Evolutionary conservation across 1,284 basidiomycete species (phyloP), one percentile per base, ranked within the genome.

Genomic region (Apiotrichum veenhuisii): DNA sequence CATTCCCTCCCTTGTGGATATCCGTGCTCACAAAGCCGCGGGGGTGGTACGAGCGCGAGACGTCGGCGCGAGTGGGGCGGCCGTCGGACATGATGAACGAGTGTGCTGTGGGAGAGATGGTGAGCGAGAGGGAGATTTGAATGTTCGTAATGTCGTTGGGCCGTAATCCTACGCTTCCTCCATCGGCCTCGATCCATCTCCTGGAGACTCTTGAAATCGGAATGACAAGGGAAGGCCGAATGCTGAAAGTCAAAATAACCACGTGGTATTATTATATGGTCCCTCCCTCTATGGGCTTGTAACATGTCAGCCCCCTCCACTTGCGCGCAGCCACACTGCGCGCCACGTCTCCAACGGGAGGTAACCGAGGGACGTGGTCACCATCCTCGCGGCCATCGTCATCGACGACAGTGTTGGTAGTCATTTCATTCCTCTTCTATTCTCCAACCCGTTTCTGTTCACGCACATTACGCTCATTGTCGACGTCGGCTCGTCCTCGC

Each of bases 21-120:
- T 50, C 25, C 30, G n/a, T 9, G 38, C 64, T 42, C 44, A 66
- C 64, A 43, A 52, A 49, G 44, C 64, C 60, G 22, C 44, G 49
- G 9, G 64, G 66, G 52, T 67, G 63, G 52, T 69, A 69, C n/a
- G 65, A 63, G 15, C 52, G 44, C 47, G 62, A 47, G 37, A 62
- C 61, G 43, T 55, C 49, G 38, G 9, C 5, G n/a, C 20, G 2
- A 18, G 22, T 38, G 23, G 48, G 33, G 22, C 22, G 33, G 33
- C 42, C 23, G 23, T 25, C 8, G 23, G 38, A 34, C 52, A 55
- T 52, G 47, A 34, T 40, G 42, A 14, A 14, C 11, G 23, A 10
- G 40, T n/a, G 40, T 22, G 40, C 9, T 5, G 45, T 26, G n/a
- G 20, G 40, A 30, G 17, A 22, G n/a, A 23, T n/a, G n/a, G n/a